These are phyloP conservation scores for Castanea sativa DNA, from an alignment of 306 rosid genomes.

Conservation along the genomic window DNA sequence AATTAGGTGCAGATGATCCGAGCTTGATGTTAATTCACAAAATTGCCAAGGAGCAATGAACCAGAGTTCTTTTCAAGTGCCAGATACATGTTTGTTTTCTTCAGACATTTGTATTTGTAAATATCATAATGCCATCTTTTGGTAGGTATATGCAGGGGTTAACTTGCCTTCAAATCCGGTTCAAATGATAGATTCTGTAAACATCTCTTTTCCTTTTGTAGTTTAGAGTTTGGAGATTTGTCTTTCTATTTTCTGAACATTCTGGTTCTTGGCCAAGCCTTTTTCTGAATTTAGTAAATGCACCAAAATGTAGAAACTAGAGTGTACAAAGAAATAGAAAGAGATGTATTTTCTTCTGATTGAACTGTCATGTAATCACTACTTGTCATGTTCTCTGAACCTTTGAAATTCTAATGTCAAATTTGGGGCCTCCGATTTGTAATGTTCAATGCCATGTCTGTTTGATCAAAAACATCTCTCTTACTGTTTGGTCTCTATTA, in stretches of 20 bases:
- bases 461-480: background rate
- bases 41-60: conserved; percentile 15
- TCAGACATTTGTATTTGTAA: conserved; percentile 25
- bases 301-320: background rate
- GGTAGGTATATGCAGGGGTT: conserved; percentile 26
- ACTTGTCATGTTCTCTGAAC: background rate
- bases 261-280: background rate
- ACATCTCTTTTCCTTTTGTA: conserved; percentile 25
- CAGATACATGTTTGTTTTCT: conserved; percentile 28
- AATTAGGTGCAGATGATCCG: conserved; percentile 43
- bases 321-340: conserved; percentile 3
- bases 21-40: conserved; percentile 38
- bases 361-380: background rate
- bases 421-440: background rate
- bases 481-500: background rate
- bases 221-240: conserved; percentile 20
- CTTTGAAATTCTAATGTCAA: background rate
- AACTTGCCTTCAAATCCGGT: conserved; percentile 17
- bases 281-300: background rate
- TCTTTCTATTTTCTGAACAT: conserved; percentile 18
- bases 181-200: conserved; percentile 15
- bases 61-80: conserved; percentile 20
- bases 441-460: background rate
- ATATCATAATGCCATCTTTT: conserved; percentile 23
- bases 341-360: background rate